A percentile compares a stretch with the other conserved stretches of the same genome.
Conservation (phyloP, 2,329 filamentous ascomycete genomes). For the Reticulascus tulasneorum region DNA sequence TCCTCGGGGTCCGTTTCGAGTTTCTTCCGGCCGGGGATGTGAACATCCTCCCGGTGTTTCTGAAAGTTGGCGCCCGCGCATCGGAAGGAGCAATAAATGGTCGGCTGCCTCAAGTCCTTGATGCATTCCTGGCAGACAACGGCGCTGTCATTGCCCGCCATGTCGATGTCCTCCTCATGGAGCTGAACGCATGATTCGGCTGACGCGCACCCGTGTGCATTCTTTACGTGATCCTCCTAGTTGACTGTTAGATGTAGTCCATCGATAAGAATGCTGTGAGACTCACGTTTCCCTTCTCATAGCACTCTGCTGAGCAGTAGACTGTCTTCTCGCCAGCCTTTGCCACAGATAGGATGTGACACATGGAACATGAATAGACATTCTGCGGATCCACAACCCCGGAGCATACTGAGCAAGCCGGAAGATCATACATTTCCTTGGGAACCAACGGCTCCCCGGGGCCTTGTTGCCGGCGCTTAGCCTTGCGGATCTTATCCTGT, state of each 20-base stretch:
- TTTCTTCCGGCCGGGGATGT: constrained; percentile 23
- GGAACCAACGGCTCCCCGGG: constrained; percentile 20
- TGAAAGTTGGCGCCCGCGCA: constrained; percentile 40
- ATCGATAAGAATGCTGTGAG: background rate
- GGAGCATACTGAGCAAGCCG: constrained; percentile 36
- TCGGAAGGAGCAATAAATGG: constrained; percentile 36
- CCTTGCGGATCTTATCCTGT: constrained; percentile 40
- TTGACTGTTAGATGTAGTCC: background rate
- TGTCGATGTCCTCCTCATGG: constrained; percentile 34
- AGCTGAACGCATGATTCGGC: constrained; percentile 35
- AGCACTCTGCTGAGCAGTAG: constrained; percentile 43
- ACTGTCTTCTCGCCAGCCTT: constrained; percentile 33
- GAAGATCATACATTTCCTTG: constrained; percentile 31
- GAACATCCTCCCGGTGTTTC: constrained; percentile 31
- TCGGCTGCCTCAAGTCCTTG: constrained; percentile 26
- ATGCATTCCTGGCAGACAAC: constrained; percentile 41
- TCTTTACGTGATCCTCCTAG: constrained; percentile 34
- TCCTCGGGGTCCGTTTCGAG: constrained; percentile 17
- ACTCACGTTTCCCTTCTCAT: constrained; percentile 37
- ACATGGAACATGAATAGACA: constrained; percentile 40
- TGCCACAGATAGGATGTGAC: constrained; percentile 37
- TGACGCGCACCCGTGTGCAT: constrained; percentile 37
- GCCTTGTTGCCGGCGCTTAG: constrained; percentile 26
- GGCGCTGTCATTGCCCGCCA: constrained; percentile 25
- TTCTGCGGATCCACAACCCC: constrained; percentile 27